Base-by-base conservation (phyloP, 306 rosid species). In the Lathyrus aphaca region DNA sequence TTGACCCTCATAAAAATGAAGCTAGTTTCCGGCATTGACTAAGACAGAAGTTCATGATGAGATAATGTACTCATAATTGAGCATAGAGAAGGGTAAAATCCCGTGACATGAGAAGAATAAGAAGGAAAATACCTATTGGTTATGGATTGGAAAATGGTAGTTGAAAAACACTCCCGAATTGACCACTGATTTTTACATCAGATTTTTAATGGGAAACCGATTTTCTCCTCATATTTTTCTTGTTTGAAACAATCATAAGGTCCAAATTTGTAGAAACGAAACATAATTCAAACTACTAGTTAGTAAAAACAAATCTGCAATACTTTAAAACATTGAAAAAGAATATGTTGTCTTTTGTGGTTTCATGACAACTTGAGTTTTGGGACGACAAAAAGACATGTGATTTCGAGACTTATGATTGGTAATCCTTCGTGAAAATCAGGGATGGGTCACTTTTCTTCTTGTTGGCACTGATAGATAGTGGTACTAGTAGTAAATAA, bases 341-440 rank as follows among this genome's bases (percentile, higher is more conserved):
- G 76, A 77, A 64, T 72, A 61, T 38, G 73, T 71, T 56, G 62
- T 54, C 50, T 32, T 35, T 11, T 69, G 38, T 56, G 65, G 43
- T 45, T 32, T 25, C 46, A 23, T 66, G 61, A 55, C 73, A 3
- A 27, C 7, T 58, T 29, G 19, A 39, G 66, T 76, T 69, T 18
- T 51, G 62, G 54, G 51, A 67, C 38, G 40, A 64, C 59, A 57
- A 42, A 55, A 68, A 68, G 67, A 21, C 83, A 45, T 69, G 79
- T 60, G 78, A 73, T 79, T 35, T 44, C 16, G 17, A 30, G 65
- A 32, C 81, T 8, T 71, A 64, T 77, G 35, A 53, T 53, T 53
- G 59, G 15, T 23, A 65, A 10, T 23, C 57, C 39, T 72, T 71
- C 43, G 51, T 69, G 49, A 30, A 13, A 30, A 3, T 46, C 39